Conservation (phyloP, 805 yeast genomes). For the Kodamaea laetipori region DNA sequence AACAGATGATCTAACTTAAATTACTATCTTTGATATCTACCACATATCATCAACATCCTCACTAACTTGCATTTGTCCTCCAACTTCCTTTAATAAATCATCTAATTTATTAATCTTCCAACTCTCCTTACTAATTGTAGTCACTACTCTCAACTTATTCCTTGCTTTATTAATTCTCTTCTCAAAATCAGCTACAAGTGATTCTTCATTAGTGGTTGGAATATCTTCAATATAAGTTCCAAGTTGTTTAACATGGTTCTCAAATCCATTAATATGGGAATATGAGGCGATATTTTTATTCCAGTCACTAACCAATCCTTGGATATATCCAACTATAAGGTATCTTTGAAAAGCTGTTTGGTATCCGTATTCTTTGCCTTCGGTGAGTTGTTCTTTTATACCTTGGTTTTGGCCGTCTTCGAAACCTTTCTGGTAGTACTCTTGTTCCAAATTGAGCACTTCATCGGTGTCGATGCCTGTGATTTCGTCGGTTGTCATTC, state of each 20-base stretch:
- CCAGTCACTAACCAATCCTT: constrained; percentile 51
- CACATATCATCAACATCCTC: constrained; percentile 47
- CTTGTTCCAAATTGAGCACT: constrained; percentile 60
- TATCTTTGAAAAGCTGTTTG: constrained; percentile 77
- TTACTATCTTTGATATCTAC: too few relatives aligned
- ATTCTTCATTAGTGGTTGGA: constrained; percentile 47
- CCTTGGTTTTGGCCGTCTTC: constrained; percentile 70
- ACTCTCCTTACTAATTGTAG: constrained; percentile 33
- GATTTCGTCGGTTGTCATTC: constrained; percentile 6
- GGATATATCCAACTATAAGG: constrained; percentile 67
- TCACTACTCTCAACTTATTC: constrained; percentile 60
- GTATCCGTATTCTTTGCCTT: constrained; percentile 83
- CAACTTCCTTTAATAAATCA: constrained; percentile 35
- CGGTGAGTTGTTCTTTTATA: constrained; percentile 57
- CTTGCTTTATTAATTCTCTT: constrained; percentile 53
- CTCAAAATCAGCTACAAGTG: constrained; percentile 58
- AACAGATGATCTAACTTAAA: too few relatives aligned
- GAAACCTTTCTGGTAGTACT: constrained; percentile 67
- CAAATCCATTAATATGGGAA: constrained; percentile 18
- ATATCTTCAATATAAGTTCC: constrained; percentile 22
- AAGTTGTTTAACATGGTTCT: constrained; percentile 32
- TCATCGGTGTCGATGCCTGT: constrained; percentile 43
- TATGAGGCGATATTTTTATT: constrained; percentile 20
- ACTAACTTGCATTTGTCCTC: constrained; percentile 39
- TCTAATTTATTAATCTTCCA: constrained; percentile 36